Conservation (phyloP, 768 basidiomycete species). For the Lactarius hengduanensis region DNA sequence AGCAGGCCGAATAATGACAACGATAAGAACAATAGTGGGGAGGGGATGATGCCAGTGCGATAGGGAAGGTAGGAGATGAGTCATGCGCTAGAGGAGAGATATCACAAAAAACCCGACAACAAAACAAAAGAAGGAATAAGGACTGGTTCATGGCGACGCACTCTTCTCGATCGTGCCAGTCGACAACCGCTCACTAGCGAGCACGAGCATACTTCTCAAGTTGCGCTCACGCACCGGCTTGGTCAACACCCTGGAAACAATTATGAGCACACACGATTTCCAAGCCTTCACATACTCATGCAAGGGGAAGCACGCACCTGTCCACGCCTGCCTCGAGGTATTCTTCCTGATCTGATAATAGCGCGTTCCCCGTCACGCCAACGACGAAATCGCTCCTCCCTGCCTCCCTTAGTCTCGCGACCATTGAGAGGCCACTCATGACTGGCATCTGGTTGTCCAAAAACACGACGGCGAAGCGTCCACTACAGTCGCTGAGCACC, state of each 20-base stretch:
- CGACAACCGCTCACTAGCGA: slow-evolving; percentile 41
- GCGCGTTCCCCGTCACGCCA: slow-evolving; percentile 63
- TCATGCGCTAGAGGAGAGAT: neutral
- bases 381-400: slow-evolving; percentile 78
- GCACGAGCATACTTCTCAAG: slow-evolving; percentile 42
- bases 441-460: slow-evolving; percentile 83
- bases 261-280: slow-evolving; percentile 10
- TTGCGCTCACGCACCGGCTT: slow-evolving; percentile 72
- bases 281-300: neutral
- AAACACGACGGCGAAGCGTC: slow-evolving; percentile 47
- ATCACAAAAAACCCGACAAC: neutral
- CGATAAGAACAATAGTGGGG: neutral
- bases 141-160: slow-evolving; percentile 30
- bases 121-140: neutral
- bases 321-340: slow-evolving; percentile 76
- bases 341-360: slow-evolving; percentile 52
- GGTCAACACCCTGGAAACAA: slow-evolving; percentile 57
- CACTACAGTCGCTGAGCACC: slow-evolving; percentile 47
- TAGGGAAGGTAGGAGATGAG: neutral
- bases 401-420: slow-evolving; percentile 60
- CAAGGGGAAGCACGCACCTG: slow-evolving; percentile 45
- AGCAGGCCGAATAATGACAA: neutral
- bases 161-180: neutral
- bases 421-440: slow-evolving; percentile 69
- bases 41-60: neutral